Conservation (phyloP, 2,329 filamentous ascomycete species). For the Taxawa tesnikishii region DNA sequence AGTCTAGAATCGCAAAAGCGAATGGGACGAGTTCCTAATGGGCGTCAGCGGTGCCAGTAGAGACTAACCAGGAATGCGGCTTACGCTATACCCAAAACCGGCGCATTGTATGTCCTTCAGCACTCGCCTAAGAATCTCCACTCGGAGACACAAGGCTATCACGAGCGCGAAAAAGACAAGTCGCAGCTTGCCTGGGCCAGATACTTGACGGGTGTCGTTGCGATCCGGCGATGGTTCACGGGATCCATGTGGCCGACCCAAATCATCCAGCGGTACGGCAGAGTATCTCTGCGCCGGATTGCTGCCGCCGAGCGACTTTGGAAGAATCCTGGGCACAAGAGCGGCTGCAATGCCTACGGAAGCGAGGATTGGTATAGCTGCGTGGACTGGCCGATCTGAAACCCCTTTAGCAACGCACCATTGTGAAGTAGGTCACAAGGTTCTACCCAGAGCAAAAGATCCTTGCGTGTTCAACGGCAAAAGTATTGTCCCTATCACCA, state of each 20-base stretch:
- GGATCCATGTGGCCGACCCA: slow-evolving; percentile 10
- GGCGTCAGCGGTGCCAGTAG: background rate
- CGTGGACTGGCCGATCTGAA: slow-evolving; percentile 24
- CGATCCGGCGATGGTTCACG: slow-evolving; percentile 12
- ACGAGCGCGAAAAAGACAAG: slow-evolving; percentile 16
- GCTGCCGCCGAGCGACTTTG: background rate
- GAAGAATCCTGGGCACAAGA: slow-evolving; percentile 22
- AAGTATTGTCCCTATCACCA: background rate
- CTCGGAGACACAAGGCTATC: slow-evolving; percentile 17
- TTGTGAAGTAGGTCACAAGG: background rate
- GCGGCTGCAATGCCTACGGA: slow-evolving; percentile 26
- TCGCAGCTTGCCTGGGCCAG: slow-evolving; percentile 15
- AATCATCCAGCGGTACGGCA: slow-evolving; percentile 18
- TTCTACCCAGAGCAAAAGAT: slow-evolving; percentile 16
- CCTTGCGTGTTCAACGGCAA: slow-evolving; percentile 5
- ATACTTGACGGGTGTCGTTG: slow-evolving; percentile 12
- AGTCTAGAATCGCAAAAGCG: slow-evolving; percentile 15
- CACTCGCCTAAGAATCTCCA: slow-evolving; percentile 28
- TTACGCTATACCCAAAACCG: slow-evolving; percentile 10
- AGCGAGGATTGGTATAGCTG: slow-evolving; percentile 27
- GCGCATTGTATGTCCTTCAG: slow-evolving; percentile 32
- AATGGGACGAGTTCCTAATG: slow-evolving; percentile 16
- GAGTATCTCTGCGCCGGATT: slow-evolving; percentile 10
- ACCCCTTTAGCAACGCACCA: background rate
- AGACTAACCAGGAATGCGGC: background rate